A percentile compares a stretch with the other conserved stretches of the same genome.
phyloP scores from a whole-genome alignment of 1,284 basidiomycete species.

The Cerioporus squamosus region DNA sequence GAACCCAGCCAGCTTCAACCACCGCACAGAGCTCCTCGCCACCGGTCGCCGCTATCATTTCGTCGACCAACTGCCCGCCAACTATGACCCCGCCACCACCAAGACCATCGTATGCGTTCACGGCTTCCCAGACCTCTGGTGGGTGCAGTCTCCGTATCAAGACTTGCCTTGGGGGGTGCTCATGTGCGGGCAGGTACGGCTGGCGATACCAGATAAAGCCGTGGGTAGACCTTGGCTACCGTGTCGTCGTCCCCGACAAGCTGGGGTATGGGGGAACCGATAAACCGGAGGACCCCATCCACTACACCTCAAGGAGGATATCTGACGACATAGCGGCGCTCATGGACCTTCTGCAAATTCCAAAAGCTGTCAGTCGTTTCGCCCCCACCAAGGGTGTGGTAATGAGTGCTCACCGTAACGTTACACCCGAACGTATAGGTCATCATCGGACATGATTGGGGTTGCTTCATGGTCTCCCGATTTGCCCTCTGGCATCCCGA shows the following conservation, averaged over 20 bases:
- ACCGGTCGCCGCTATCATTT: slow-evolving; percentile 69
- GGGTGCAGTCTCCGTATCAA: neutral
- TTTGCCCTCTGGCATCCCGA: slow-evolving; percentile 73
- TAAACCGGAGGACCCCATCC: slow-evolving; percentile 56
- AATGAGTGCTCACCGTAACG: neutral
- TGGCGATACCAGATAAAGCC: slow-evolving; percentile 73
- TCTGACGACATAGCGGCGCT: slow-evolving; percentile 66
- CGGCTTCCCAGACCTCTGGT: slow-evolving; percentile 77
- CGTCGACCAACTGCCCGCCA: slow-evolving; percentile 60
- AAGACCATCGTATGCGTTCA: slow-evolving; percentile 69
- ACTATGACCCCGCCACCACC: slow-evolving; percentile 43
- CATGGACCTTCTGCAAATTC: slow-evolving; percentile 56
- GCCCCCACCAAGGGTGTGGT: neutral
- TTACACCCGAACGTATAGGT: slow-evolving; percentile 43
- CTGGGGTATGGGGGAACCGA: slow-evolving; percentile 72
- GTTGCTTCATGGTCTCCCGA: slow-evolving; percentile 57
- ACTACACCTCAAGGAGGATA: slow-evolving; percentile 64
- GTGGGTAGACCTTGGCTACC: slow-evolving; percentile 64
- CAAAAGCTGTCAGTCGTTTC: slow-evolving; percentile 50
- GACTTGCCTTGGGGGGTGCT: neutral
- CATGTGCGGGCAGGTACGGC: slow-evolving; percentile 52
- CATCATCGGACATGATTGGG: slow-evolving; percentile 78
- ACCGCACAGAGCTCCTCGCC: slow-evolving; percentile 50
- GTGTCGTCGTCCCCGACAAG: slow-evolving; percentile 76
- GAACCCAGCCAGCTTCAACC: slow-evolving; percentile 55